Base-by-base conservation (phyloP, 495 filamentous ascomycete genomes). In the Hypoxylon lienhwacheense region DNA sequence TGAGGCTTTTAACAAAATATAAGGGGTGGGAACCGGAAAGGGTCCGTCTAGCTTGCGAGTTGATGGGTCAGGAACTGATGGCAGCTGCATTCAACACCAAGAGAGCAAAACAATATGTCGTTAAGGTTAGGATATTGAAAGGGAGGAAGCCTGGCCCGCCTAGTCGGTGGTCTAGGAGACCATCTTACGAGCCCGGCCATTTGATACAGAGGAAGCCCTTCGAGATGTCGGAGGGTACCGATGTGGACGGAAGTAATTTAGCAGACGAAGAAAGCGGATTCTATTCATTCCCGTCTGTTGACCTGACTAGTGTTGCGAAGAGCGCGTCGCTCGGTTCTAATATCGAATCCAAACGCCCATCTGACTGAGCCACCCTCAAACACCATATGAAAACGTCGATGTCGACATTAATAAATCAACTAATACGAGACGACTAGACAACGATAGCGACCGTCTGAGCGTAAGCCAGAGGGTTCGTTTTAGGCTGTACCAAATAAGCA, bases 1-100 rank as follows among this genome's bases (percentile, higher is more conserved):
- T 91, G 53, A 75, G 88, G 14, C 72, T 77, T 15, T 61, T 91
- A 20, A 89, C 86, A 1, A 74, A 71, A 39, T 69, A 77, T 16
- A 73, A 80, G 36, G 75, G 75, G 3, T 88, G 82, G 82, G 73
- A 75, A 10, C 55, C 73, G 7, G 73, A 78, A 0, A 73, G 78
- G 21, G 81, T 84, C 41, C 74, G 73, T 21, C 67, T 77, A 11
- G 70, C 82, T 12, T 85, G 82, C 67, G 73, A 76, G 12, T 69
- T 73, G 61, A 76, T 82, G 1, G 72, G 73, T 10, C 61, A 67
- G 33, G 82, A 86, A 54, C 63, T 84, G 7, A 72, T 77, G 57
- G 47, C 59, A 10, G 68, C 81, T n/a, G 71, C 75, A 7, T 64
- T 73, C 15, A 70, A 77, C 44, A 53, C 69, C 0, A 61, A 48